Conservation (phyloP, 345 rosid genomes). For the Psidium friedrichsthalianum region DNA sequence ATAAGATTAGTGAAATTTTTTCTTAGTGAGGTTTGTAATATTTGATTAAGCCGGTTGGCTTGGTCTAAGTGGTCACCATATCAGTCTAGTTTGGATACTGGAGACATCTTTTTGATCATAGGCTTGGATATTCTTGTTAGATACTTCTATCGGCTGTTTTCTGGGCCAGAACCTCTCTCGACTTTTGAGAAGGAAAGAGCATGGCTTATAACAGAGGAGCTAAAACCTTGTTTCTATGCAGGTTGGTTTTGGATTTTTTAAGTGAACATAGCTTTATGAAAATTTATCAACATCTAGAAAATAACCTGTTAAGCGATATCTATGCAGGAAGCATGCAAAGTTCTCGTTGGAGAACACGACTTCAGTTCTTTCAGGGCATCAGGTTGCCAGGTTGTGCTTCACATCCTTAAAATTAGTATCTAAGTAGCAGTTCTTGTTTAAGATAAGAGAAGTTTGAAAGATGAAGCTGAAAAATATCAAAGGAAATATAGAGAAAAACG, state of each 20-base stretch:
- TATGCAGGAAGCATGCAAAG: conserved; percentile 84
- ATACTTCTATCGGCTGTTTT: conserved; percentile 75
- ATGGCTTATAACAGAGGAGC: conserved; percentile 73
- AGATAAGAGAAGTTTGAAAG: neutral
- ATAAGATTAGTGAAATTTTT: neutral
- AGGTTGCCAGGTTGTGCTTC: conserved; percentile 67
- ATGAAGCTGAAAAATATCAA: neutral
- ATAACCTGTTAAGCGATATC: neutral
- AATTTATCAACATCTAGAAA: neutral
- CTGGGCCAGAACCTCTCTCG: conserved; percentile 66
- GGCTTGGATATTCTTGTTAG: conserved; percentile 17
- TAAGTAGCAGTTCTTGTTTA: neutral
- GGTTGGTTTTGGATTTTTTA: conserved; percentile 26
- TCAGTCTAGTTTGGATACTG: neutral
- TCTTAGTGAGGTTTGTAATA: neutral
- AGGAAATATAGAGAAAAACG: neutral
- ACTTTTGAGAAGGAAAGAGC: conserved; percentile 66
- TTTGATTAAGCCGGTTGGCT: neutral
- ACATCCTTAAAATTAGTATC: neutral
- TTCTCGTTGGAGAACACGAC: conserved; percentile 80
- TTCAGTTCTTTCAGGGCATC: conserved; percentile 95
- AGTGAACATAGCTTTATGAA: neutral
- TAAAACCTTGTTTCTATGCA: conserved; percentile 69
- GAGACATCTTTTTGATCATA: neutral
- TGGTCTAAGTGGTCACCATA: neutral